phyloP scores from a whole-genome alignment of 192 early-diverging fungal genomes.

The Phycomyces blakesleeanus region DNA sequence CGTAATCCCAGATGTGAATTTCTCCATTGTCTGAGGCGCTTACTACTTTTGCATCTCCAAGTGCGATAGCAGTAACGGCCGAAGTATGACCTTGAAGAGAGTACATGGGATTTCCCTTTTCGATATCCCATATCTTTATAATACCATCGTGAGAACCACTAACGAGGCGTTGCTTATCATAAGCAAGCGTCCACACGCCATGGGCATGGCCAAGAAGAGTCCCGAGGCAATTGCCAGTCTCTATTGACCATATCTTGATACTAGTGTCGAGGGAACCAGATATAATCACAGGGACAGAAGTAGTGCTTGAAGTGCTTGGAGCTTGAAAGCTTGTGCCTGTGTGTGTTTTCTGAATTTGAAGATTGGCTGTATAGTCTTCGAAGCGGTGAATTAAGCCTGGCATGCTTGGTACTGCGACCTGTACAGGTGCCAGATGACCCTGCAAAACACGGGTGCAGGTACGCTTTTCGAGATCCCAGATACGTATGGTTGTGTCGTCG shows the following conservation, averaged over 20 bases:
- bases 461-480: conserved; percentile 80
- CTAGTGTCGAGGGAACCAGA: conserved; percentile 83
- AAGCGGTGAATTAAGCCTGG: conserved; percentile 34
- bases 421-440: conserved; percentile 71
- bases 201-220: conserved; percentile 81
- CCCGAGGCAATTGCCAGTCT: conserved; percentile 69
- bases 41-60: conserved; percentile 86
- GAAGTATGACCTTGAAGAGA: conserved; percentile 57
- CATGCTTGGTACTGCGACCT: conserved; percentile 38
- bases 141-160: conserved; percentile 60
- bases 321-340: not conserved
- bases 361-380: not conserved
- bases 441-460: conserved; percentile 58
- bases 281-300: conserved; percentile 56
- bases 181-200: conserved; percentile 77
- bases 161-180: conserved; percentile 72
- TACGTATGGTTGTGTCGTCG: conserved; percentile 78
- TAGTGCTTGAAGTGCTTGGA: not conserved
- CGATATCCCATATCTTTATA: conserved; percentile 74
- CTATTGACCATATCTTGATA: conserved; percentile 90
- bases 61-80: conserved; percentile 71
- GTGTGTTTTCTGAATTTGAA: not conserved
- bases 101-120: conserved; percentile 60
- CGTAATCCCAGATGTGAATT: conserved; percentile 75
- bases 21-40: conserved; percentile 80